Evolutionary conservation across 371 early-diverging fungal genomes (phyloP), one percentile per base, ranked within the genome.

Genomic region (Mucor irregularis): DNA sequence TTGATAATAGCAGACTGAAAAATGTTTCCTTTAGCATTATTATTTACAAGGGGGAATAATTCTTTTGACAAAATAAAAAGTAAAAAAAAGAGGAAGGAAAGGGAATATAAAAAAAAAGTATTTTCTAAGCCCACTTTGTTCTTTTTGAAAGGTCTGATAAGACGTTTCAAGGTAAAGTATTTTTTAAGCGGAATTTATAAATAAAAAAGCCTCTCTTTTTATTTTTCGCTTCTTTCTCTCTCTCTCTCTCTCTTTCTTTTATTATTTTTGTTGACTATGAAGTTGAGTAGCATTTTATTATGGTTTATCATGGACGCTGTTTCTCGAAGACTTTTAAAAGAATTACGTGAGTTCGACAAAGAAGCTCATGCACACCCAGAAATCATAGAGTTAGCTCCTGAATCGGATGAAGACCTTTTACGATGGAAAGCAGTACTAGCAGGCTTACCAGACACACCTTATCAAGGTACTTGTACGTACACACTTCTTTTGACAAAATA

Each of bases 381-480:
- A 66, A 80, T 91, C 25, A 66, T 74, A 38, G 65, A 76, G 28
- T 72, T 90, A 5, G 61, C 74, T 33, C 92, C 91, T 17, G 57
- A 76, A 24, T 68, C 76, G 30, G 94, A 94, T 67, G 90, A 90
- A 35, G 82, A 95, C 62, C 73, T 99, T 24, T 78, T 91, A 30
- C 71, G 74, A 21, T 99, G 99, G 99, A 78, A 78, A 33, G 98
- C 96, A 4, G 77, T 86, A 43, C 62, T 99, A 37, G 77, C 78
- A 3, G 96, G 97, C 7, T 87, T 92, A 7, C 60, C 73, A 7
- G 92, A 87, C 42, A 89, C 95, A 35, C 89, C 95, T 5, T 99
- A 96, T 66, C 86, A 90, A 71, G 86, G 85, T 82, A 50, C 54
- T 49, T 11, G 9, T 1, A n/a, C n/a, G n/a, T n/a, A n/a, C n/a